Percentiles rank a stretch among this genome's conserved stretches.
phyloP scores from a whole-genome alignment of 2,329 filamentous ascomycete genomes.

The Zelopaecilomyces penicillatus region DNA sequence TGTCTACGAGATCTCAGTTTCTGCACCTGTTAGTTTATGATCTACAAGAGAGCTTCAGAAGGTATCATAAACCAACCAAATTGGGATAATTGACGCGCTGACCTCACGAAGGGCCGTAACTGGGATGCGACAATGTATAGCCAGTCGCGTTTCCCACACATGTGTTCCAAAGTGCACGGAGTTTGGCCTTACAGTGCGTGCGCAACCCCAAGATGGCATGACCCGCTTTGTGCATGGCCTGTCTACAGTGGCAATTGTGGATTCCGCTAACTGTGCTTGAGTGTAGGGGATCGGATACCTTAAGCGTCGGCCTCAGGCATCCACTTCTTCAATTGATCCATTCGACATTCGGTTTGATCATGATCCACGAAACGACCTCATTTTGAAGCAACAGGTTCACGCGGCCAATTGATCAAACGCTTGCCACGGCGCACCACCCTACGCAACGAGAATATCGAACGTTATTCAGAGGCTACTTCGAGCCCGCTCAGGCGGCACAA shows the following conservation, averaged over 20 bases:
- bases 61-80: no score
- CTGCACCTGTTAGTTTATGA: conserved; percentile 7
- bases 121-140: conserved; percentile 6
- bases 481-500: conserved; percentile 25
- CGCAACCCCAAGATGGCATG: conserved; percentile 4
- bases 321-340: conserved; percentile 2
- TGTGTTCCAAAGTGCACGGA: conserved; percentile 7
- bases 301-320: conserved; percentile 15
- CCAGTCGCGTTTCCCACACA: conserved; percentile 13
- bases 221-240: background rate
- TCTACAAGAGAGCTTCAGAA: background rate
- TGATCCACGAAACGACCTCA: no score
- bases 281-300: background rate
- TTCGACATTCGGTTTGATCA: background rate
- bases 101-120: no score
- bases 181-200: conserved; percentile 12
- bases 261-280: conserved; percentile 6
- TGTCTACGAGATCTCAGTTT: conserved; percentile 8
- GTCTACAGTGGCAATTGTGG: conserved; percentile 1
- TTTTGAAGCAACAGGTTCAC: background rate
- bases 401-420: conserved; percentile 16
- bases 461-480: background rate
- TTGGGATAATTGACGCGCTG: no score
- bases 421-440: conserved; percentile 2
- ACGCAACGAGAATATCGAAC: background rate